phyloP scores from a whole-genome alignment of 805 yeast species.

The Sungouiozyma intestinalis region DNA sequence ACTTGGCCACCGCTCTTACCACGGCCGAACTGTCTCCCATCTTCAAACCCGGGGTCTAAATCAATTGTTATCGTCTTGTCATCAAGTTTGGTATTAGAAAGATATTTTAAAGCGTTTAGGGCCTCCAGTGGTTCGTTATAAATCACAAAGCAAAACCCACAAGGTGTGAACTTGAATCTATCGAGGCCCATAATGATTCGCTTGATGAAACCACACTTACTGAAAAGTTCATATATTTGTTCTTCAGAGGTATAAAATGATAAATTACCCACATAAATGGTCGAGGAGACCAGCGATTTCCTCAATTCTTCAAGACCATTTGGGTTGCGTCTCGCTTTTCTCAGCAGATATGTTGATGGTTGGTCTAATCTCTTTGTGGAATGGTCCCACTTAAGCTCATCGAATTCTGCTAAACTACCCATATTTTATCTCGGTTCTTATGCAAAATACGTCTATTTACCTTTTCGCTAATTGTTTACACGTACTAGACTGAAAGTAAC shows the following conservation, averaged over 20 bases:
- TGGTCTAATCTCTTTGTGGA: slow-evolving; percentile 60
- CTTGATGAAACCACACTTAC: slow-evolving; percentile 68
- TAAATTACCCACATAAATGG: slow-evolving; percentile 85
- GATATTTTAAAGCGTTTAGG: slow-evolving; percentile 68
- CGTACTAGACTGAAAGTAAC: too few relatives aligned
- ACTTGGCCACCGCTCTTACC: slow-evolving; percentile 91
- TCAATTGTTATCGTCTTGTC: slow-evolving; percentile 77
- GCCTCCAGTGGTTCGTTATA: slow-evolving; percentile 62
- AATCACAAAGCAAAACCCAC: slow-evolving; percentile 92
- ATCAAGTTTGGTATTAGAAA: slow-evolving; percentile 75
- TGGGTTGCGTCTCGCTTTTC: slow-evolving; percentile 46
- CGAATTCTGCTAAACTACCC: slow-evolving; percentile 36
- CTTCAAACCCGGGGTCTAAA: slow-evolving; percentile 90
- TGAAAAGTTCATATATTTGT: slow-evolving; percentile 79
- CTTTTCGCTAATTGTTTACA: too few relatives aligned
- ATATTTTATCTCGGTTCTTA: neutral
- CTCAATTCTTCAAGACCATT: slow-evolving; percentile 54
- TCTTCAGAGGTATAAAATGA: slow-evolving; percentile 91
- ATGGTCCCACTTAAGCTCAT: slow-evolving; percentile 44
- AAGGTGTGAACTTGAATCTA: slow-evolving; percentile 81
- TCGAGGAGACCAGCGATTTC: slow-evolving; percentile 53
- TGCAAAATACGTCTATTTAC: neutral
- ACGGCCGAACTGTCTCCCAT: slow-evolving; percentile 93
- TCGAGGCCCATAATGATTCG: slow-evolving; percentile 92
- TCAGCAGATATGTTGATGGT: slow-evolving; percentile 59